These are phyloP conservation scores for Blastomyces percursus DNA, from an alignment of 2,329 filamentous ascomycete genomes.

Conservation along the genomic window DNA sequence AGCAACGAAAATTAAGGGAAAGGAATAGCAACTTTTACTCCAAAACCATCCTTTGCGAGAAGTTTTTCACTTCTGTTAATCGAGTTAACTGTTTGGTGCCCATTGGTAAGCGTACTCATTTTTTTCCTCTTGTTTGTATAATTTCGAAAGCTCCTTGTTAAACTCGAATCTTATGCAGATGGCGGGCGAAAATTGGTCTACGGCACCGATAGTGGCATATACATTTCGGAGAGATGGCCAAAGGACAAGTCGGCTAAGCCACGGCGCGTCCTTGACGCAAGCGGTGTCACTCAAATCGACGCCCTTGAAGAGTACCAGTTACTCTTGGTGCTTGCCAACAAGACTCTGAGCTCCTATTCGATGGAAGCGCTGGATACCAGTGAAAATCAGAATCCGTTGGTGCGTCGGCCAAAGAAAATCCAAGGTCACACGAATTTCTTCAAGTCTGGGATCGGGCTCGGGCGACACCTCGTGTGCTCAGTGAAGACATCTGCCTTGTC, in stretches of 20 bases:
- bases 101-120: constrained; percentile 51
- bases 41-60: constrained; percentile 60
- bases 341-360: constrained; percentile 81
- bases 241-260: constrained; percentile 66
- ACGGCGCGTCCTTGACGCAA: constrained; percentile 71
- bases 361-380: constrained; percentile 75
- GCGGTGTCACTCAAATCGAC: constrained; percentile 86
- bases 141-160: not conserved
- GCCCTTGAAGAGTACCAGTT: constrained; percentile 92
- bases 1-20: constrained; percentile 76
- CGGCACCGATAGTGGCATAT: constrained; percentile 89
- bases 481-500: constrained; percentile 90
- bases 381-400: constrained; percentile 59
- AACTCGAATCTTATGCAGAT: constrained; percentile 44
- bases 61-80: constrained; percentile 82
- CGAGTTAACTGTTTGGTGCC: constrained; percentile 91
- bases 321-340: constrained; percentile 82
- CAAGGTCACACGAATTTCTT: constrained; percentile 97
- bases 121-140: not conserved
- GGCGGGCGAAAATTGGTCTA: constrained; percentile 90
- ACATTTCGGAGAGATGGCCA: constrained; percentile 78
- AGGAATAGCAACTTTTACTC: constrained; percentile 58
- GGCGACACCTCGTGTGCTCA: constrained; percentile 87
- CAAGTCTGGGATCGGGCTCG: constrained; percentile 89
- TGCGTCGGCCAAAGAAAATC: constrained; percentile 88